Percentiles rank a stretch among this genome's conserved stretches.
Evolutionary conservation across 106 monocot species (phyloP).

Genomic region (Alisma plantagoaquatica): DNA sequence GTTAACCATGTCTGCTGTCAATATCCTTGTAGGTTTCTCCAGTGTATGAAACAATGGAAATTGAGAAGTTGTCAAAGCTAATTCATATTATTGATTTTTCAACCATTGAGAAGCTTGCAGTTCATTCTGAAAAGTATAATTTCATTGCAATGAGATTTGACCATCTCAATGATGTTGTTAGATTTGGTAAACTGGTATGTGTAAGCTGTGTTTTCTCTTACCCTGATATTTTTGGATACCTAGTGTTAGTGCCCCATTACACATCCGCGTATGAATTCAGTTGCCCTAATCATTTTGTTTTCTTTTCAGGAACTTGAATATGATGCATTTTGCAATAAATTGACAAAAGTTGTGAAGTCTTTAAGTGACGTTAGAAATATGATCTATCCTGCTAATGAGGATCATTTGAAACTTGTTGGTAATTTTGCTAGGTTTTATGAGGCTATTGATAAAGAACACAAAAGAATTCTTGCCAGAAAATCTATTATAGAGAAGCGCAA

Average conservation of each 20-base stretch:
- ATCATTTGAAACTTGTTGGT: conserved; percentile 35
- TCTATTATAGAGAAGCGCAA: conserved; percentile 98
- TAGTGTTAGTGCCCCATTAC: too few species aligned
- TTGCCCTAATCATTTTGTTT: too few species aligned
- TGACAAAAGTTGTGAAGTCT: conserved; percentile 52
- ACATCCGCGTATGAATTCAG: too few species aligned
- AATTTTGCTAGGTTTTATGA: conserved; percentile 40
- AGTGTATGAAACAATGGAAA: conserved; percentile 80
- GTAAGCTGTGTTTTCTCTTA: too few species aligned
- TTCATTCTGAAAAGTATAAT: conserved; percentile 85
- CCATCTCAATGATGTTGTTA: conserved; percentile 54
- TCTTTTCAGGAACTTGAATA: conserved; percentile 81
- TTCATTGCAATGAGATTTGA: conserved; percentile 83
- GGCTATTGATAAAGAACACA: conserved; percentile 83
- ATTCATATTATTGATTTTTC: conserved; percentile 76
- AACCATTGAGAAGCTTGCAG: conserved; percentile 60
- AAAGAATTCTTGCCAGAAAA: conserved; percentile 86
- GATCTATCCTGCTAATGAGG: conserved; percentile 50
- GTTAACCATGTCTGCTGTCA: too few species aligned
- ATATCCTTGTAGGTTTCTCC: conserved; percentile 46
- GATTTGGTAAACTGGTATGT: conserved; percentile 68
- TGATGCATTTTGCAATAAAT: conserved; percentile 44
- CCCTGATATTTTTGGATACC: too few species aligned
- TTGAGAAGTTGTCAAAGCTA: conserved; percentile 72
- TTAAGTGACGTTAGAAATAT: conserved; percentile 61